Percentiles rank a stretch among this genome's conserved stretches.
Evolutionary conservation across 306 rosid species (phyloP).

Genomic region (Trichosanthes cucumerina): DNA sequence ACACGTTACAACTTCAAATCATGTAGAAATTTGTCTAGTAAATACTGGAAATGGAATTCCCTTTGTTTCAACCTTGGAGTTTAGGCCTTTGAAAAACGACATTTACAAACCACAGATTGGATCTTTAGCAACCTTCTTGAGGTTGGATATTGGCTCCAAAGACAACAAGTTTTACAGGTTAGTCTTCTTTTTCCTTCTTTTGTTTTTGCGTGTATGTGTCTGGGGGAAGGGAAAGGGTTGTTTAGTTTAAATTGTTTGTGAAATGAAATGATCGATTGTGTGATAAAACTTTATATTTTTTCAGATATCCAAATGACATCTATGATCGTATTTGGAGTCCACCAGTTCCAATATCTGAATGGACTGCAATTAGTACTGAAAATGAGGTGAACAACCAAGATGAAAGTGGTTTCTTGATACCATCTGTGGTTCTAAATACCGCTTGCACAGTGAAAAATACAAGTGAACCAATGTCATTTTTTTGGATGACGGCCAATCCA

Average conservation of each 20-base stretch:
- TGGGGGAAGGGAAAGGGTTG: too few species aligned
- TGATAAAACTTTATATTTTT: not conserved
- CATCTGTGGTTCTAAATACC: not conserved
- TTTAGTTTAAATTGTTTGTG: too few species aligned
- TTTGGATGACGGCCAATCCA: not conserved
- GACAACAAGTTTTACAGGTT: not conserved
- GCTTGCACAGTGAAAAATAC: not conserved
- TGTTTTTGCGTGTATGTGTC: too few species aligned
- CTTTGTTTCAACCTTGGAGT: conserved; percentile 14
- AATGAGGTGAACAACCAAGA: not conserved
- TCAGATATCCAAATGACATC: not conserved
- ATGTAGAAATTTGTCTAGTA: conserved; percentile 2
- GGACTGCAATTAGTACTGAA: not conserved
- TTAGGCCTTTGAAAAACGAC: conserved; percentile 5
- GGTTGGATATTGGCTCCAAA: conserved; percentile 6
- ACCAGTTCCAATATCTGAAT: not conserved
- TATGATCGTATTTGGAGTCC: not conserved
- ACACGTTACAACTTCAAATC: not conserved
- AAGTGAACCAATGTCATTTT: not conserved
- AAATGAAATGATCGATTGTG: too few species aligned
- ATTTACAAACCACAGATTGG: conserved; percentile 2
- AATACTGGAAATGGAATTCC: not conserved
- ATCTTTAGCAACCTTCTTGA: not conserved
- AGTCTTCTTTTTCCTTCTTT: not conserved
- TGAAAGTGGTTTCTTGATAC: not conserved